Base-by-base conservation (phyloP, 2,329 filamentous ascomycete genomes). In the Colletotrichum sublineola region DNA sequence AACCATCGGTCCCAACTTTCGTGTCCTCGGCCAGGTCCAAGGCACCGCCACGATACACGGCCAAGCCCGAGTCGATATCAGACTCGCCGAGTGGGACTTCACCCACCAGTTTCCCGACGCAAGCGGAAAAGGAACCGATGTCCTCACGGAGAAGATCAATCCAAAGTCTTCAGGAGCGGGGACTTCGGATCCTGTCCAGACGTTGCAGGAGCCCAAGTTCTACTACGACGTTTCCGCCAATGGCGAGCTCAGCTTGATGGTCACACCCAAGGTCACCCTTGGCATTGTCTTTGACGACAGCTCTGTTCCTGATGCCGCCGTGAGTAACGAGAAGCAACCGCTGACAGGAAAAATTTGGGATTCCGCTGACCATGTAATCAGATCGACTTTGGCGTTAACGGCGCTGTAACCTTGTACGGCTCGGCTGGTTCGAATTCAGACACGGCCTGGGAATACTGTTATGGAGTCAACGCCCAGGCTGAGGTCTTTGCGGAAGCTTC, bases 1-100 rank as follows among this genome's bases (percentile, higher is more conserved):
- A 1, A 80, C 77, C 12, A 74, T 81, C 31, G 79, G 80, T 9
- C 80, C 80, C 24, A 75, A 78, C 63, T 71, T 80, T 42, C 76
- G 73, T 9, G 71, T 79, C 44, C 74, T 75, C 50, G 76, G 75
- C 1, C 40, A 64, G 42, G 61, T 77, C 2, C 53, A 67, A 31
- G 63, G 63, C 29, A 29, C 44, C 53, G 55, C 63, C 5, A 58
- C 63, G 40, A 29, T 67, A 9, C 63, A 58, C 53, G 42, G 53
- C 15, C 14, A 58, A 7, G 63, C 63, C 40, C 46, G 38, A 8
- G 55, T 67, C 53, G 31, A 58, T 20, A 31, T 58, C 53, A 46
- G n/a, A 3, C 31, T 67, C 53, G 63, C 55, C 18, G 42, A 67
- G 42, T 67, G 63, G 55, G 63, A 67, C 31, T 58, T 48, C 31